phyloP scores from a whole-genome alignment of 441 rosid genomes.

The Euphorbia celastroides region DNA sequence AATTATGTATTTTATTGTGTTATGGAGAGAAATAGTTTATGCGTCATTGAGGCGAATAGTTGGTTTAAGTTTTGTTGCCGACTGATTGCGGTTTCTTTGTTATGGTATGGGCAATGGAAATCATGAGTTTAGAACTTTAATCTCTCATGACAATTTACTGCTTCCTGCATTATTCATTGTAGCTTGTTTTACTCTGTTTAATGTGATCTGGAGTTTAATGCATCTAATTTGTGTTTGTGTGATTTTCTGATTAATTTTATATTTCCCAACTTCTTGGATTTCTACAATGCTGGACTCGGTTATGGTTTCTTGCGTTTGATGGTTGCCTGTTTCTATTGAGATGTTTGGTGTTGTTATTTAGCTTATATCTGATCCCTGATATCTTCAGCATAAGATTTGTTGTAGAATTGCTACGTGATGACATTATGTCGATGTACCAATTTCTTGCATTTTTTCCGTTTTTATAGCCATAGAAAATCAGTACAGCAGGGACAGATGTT shows the following conservation, averaged over 20 bases:
- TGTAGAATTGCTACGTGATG: background rate
- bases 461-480: no score
- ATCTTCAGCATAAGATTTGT: background rate
- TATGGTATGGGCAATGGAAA: slow-evolving; percentile 2
- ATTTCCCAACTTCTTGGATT: background rate
- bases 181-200: background rate
- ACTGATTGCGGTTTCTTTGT: background rate
- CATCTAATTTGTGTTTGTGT: slow-evolving; percentile 4
- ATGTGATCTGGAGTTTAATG: slow-evolving; percentile 2
- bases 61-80: background rate
- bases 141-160: background rate
- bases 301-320: background rate
- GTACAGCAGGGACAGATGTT: background rate
- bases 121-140: background rate
- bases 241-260: background rate
- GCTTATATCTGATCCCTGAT: background rate
- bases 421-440: background rate
- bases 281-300: slow-evolving; percentile 11
- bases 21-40: background rate
- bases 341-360: slow-evolving; percentile 2
- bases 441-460: background rate
- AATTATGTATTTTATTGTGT: background rate
- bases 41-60: slow-evolving; percentile 7
- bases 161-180: background rate
- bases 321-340: slow-evolving; percentile 7